A percentile compares a stretch with the other conserved stretches of the same genome.
Evolutionary conservation across 306 rosid genomes (phyloP).

Genomic region (Sicyos edulis): DNA sequence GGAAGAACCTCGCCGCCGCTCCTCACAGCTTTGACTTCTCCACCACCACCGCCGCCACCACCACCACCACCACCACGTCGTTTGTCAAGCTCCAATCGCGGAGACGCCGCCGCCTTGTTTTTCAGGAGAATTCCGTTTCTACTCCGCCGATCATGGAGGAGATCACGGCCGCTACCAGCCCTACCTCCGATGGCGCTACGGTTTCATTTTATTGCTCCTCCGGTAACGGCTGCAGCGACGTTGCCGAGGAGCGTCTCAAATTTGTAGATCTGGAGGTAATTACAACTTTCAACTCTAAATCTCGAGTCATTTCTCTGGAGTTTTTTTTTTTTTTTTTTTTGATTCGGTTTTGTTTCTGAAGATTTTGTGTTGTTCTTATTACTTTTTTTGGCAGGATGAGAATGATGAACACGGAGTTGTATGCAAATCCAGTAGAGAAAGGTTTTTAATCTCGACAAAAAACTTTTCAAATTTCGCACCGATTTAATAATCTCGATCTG

Average conservation of each 20-base stretch:
- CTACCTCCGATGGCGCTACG: constrained; percentile 35
- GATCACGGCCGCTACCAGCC: constrained; percentile 30
- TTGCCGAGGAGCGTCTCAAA: constrained; percentile 32
- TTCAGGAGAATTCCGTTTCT: constrained; percentile 9
- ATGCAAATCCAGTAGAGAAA: constrained; percentile 44
- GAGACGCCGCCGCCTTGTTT: constrained; percentile 3
- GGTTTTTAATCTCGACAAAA: constrained; percentile 37
- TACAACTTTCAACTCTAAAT: background rate
- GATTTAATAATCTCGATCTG: background rate
- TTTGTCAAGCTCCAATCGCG: constrained; percentile 25
- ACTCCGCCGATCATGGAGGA: constrained; percentile 11
- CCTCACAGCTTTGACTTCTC: constrained; percentile 27
- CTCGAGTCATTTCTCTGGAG: too few species aligned
- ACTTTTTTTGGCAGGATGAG: constrained; percentile 43
- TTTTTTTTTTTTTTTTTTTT: too few species aligned
- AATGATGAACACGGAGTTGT: constrained; percentile 59
- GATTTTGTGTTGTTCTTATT: constrained; percentile 15
- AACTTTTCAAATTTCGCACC: background rate
- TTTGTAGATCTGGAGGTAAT: constrained; percentile 70
- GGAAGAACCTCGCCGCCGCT: constrained; percentile 36
- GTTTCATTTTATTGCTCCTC: constrained; percentile 56
- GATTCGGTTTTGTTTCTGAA: background rate
- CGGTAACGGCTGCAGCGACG: constrained; percentile 47
- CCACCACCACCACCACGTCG: constrained; percentile 42
- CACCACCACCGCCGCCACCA: constrained; percentile 33